Percentiles rank a stretch among this genome's conserved stretches.
These are phyloP conservation scores for Capronia coronata DNA, from an alignment of 2,329 filamentous ascomycete species.

Conservation along the genomic window DNA sequence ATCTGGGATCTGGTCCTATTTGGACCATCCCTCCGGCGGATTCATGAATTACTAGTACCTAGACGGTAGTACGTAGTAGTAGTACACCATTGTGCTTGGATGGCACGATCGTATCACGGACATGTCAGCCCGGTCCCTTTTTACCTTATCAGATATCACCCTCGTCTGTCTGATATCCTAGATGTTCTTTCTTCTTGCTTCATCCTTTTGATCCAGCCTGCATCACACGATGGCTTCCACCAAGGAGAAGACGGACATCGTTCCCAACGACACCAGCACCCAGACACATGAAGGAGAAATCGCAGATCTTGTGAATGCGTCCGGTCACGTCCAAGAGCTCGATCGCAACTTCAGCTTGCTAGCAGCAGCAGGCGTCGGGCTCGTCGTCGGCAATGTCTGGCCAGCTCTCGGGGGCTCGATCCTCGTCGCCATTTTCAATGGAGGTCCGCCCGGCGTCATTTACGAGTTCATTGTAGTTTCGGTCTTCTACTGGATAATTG, in stretches of 20 bases:
- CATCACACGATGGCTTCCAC: slow-evolving; percentile 5
- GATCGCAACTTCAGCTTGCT: slow-evolving; percentile 57
- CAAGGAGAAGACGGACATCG: slow-evolving; percentile 5
- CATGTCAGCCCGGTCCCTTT: not conserved
- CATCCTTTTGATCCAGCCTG: not conserved
- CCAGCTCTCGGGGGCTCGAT: slow-evolving; percentile 54
- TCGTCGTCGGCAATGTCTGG: slow-evolving; percentile 62
- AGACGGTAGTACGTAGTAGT: not conserved
- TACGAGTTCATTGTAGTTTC: slow-evolving; percentile 53
- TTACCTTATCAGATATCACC: not conserved
- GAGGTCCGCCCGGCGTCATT: slow-evolving; percentile 55
- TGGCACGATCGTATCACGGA: no score
- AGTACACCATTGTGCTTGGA: no score
- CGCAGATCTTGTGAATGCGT: slow-evolving; percentile 48
- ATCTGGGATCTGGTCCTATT: no score
- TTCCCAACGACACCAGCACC: not conserved
- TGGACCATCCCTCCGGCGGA: no score
- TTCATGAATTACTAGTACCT: no score
- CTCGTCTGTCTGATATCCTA: not conserved
- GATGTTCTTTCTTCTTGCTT: not conserved
- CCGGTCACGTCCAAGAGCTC: slow-evolving; percentile 58
- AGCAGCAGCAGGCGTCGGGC: slow-evolving; percentile 53
- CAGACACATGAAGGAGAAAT: slow-evolving; percentile 2
- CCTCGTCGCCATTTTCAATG: slow-evolving; percentile 41
- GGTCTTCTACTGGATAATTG: slow-evolving; percentile 53